Percentiles rank a stretch among this genome's conserved stretches.
Evolutionary conservation across 208 protist species (phyloP).

Genomic region (Trypanosoma scelopori): DNA sequence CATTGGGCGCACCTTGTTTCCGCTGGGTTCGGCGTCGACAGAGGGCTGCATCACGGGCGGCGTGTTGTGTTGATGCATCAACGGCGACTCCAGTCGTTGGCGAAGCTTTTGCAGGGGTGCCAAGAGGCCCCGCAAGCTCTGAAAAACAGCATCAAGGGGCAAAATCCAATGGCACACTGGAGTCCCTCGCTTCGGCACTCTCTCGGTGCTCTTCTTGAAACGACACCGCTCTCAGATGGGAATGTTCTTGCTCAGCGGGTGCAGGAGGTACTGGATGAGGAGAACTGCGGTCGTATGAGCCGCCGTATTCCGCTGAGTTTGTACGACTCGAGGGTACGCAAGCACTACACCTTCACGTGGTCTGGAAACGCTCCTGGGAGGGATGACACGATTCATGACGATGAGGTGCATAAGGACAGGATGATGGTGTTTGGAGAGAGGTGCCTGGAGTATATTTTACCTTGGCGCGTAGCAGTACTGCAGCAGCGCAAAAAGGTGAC

Average conservation of each 20-base stretch:
- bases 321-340: constrained; percentile 1
- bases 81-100: constrained; percentile 27
- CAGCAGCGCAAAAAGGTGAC: constrained; percentile 13
- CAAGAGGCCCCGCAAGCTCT: not conserved
- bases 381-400: not conserved
- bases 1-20: constrained; percentile 48
- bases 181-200: constrained; percentile 32
- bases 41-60: constrained; percentile 23
- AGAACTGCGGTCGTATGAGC: not conserved
- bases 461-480: constrained; percentile 16
- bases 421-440: constrained; percentile 22
- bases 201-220: constrained; percentile 37
- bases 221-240: constrained; percentile 24
- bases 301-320: constrained; percentile 24
- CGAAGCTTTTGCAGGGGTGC: constrained; percentile 26
- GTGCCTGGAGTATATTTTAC: constrained; percentile 11
- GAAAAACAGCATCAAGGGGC: constrained; percentile 1
- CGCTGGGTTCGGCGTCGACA: constrained; percentile 46
- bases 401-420: not conserved
- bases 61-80: constrained; percentile 30
- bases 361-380: too few species aligned
- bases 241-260: constrained; percentile 7
- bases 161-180: constrained; percentile 26
- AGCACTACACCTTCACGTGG: not conserved
- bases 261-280: constrained; percentile 15